These are phyloP conservation scores for Ophiognomonia clavigignenti-juglandacearum DNA, from an alignment of 2,329 filamentous ascomycete species.

Conservation along the genomic window DNA sequence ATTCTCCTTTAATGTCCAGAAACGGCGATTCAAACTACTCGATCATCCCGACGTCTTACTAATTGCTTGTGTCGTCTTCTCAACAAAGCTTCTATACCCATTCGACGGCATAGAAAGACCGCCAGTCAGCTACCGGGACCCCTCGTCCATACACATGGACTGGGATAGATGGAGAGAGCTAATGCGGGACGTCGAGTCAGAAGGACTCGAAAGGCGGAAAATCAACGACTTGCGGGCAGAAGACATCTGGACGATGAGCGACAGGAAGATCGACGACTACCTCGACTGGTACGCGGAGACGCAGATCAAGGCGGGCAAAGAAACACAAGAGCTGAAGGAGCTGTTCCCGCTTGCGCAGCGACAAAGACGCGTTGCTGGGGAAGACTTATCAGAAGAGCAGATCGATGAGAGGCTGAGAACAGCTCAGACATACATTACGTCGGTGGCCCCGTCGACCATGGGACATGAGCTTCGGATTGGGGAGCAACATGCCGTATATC, in stretches of 20 bases:
- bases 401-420: constrained; percentile 20
- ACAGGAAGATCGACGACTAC: constrained; percentile 64
- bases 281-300: constrained; percentile 73
- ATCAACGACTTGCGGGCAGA: constrained; percentile 23
- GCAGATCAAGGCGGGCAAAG: constrained; percentile 17
- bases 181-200: constrained; percentile 31
- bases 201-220: constrained; percentile 20
- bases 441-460: constrained; percentile 14
- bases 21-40: constrained; percentile 40
- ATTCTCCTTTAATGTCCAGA: constrained; percentile 52
- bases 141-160: constrained; percentile 56
- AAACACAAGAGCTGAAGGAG: constrained; percentile 27
- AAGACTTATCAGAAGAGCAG: constrained; percentile 20
- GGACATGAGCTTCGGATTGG: constrained; percentile 25
- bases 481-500: constrained; percentile 30
- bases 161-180: constrained; percentile 66
- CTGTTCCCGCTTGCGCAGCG: constrained; percentile 27
- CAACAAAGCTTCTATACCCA: constrained; percentile 75
- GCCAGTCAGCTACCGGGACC: constrained; percentile 46
- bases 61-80: constrained; percentile 65
- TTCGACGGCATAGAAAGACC: constrained; percentile 55
- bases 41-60: constrained; percentile 72
- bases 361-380: background rate
- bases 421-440: constrained; percentile 22
- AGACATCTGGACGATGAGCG: constrained; percentile 42